Conservation (phyloP, 2,329 filamentous ascomycete species). For the Chaetomium strumarium region DNA sequence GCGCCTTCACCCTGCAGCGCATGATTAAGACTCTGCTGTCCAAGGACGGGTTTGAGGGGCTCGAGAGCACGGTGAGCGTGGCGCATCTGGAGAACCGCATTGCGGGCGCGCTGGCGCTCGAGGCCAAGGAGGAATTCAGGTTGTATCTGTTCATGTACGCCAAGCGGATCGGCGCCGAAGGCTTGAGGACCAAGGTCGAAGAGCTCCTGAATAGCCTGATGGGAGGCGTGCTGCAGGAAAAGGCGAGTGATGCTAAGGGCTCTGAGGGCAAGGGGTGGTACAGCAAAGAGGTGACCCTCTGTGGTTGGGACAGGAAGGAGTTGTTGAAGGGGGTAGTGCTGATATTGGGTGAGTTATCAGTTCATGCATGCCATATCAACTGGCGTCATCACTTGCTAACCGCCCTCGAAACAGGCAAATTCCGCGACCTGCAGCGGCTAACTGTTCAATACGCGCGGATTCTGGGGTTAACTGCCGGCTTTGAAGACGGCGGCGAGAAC, state of each 20-base stretch:
- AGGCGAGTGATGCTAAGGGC: slow-evolving; percentile 29
- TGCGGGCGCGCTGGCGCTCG: slow-evolving; percentile 78
- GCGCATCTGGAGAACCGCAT: slow-evolving; percentile 94
- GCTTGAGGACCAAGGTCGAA: slow-evolving; percentile 80
- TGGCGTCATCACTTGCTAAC: background rate
- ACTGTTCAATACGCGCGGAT: slow-evolving; percentile 91
- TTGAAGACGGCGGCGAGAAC: slow-evolving; percentile 36
- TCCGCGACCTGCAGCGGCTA: slow-evolving; percentile 85
- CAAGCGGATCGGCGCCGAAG: slow-evolving; percentile 88
- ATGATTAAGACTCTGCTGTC: slow-evolving; percentile 85
- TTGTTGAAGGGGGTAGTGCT: slow-evolving; percentile 85
- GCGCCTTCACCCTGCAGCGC: slow-evolving; percentile 84
- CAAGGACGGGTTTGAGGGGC: slow-evolving; percentile 83
- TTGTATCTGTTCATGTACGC: slow-evolving; percentile 98
- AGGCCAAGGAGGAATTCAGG: slow-evolving; percentile 85
- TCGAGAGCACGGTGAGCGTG: slow-evolving; percentile 86
- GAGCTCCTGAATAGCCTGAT: slow-evolving; percentile 80
- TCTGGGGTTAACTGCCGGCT: slow-evolving; percentile 56
- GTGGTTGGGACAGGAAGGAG: slow-evolving; percentile 85
- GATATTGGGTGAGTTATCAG: slow-evolving; percentile 68
- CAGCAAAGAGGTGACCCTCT: slow-evolving; percentile 64
- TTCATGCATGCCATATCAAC: background rate
- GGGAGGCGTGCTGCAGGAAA: slow-evolving; percentile 62
- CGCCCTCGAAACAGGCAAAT: slow-evolving; percentile 63
- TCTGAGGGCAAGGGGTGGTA: slow-evolving; percentile 53